Percentiles rank a stretch among this genome's conserved stretches.
phyloP scores from a whole-genome alignment of 805 yeast genomes.

The Candida methanosorbosa region DNA sequence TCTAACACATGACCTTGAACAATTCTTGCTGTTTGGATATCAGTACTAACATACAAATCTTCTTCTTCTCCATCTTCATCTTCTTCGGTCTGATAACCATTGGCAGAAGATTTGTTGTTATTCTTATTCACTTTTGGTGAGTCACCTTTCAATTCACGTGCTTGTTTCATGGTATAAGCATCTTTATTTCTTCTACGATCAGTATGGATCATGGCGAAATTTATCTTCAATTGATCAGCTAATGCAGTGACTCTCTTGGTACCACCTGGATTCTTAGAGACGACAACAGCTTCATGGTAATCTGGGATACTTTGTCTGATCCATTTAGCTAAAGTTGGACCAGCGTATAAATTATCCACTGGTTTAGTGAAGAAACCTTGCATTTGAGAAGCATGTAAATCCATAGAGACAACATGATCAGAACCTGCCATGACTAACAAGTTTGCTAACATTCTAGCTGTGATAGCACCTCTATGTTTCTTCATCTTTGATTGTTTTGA shows the following conservation, averaged over 20 bases:
- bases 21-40: slow-evolving; percentile 91
- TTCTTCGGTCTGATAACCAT: slow-evolving; percentile 12
- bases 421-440: slow-evolving; percentile 97
- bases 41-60: slow-evolving; percentile 62
- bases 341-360: slow-evolving; percentile 93
- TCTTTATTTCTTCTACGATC: slow-evolving; percentile 90
- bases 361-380: slow-evolving; percentile 98
- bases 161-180: slow-evolving; percentile 34
- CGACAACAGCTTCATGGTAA: slow-evolving; percentile 85
- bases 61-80: slow-evolving; percentile 52
- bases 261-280: slow-evolving; percentile 98
- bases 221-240: slow-evolving; percentile 93
- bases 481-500: slow-evolving; percentile 98
- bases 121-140: too few species aligned
- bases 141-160: slow-evolving; percentile 33
- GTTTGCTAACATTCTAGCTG: slow-evolving; percentile 97
- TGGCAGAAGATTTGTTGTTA: slow-evolving; percentile 1
- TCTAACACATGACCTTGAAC: slow-evolving; percentile 96
- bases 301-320: slow-evolving; percentile 83
- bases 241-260: slow-evolving; percentile 95
- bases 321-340: slow-evolving; percentile 95
- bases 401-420: slow-evolving; percentile 97
- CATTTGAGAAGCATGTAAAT: slow-evolving; percentile 94
- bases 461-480: slow-evolving; percentile 97
- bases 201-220: slow-evolving; percentile 98